Evolutionary conservation across 2,329 filamentous ascomycete species (phyloP), one percentile per base, ranked within the genome.

Genomic region (Talaromyces albobiverticillius): DNA sequence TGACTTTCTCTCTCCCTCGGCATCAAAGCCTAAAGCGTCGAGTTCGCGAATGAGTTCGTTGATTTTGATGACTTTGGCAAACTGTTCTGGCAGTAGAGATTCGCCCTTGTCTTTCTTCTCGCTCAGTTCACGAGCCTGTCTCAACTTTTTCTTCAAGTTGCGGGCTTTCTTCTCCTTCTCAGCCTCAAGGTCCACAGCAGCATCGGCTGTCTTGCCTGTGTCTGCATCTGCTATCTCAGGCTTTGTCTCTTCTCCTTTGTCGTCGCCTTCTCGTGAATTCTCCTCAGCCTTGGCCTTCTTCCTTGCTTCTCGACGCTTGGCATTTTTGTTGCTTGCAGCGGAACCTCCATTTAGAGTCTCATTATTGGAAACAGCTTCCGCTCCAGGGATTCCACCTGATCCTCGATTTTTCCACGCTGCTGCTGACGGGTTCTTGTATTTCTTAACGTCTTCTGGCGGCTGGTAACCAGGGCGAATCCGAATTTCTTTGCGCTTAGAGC

Each of bases 51-150:
- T 86, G 48, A 99, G 81, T 76, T 99, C 94, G 59, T 90, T 90
- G 69, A 99, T 96, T 73, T 94, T 95, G 70, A 96, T 95, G 53
- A 99, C 90, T 76, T 99, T 99, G 63, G 93, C 91, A 60, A 97
- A 87, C 75, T 99, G 94, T 75, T 99, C 94, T 0, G 92, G 93
- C 23, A 97, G 79, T 57, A 99, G 75, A 4, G 83, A 80, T 67
- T 90, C 88, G 18, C 94, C 94, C 53, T 85, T 86, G 22, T 95
- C 89, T 72, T 95, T 95, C 80, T 96, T 96, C 64, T 86, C 87
- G 68, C 90, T 88, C 51, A 99, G 79, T 2, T 97, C 94, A 62
- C 86, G 88, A 3, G 94, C 93, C 71, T 99, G 94, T 65, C 93
- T 89, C 57, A 99, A 77, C 74, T 97, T 99, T 80, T 99, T 99